Conservation (phyloP, 768 basidiomycete species). For the Pilatotrama ljubarskyi region DNA sequence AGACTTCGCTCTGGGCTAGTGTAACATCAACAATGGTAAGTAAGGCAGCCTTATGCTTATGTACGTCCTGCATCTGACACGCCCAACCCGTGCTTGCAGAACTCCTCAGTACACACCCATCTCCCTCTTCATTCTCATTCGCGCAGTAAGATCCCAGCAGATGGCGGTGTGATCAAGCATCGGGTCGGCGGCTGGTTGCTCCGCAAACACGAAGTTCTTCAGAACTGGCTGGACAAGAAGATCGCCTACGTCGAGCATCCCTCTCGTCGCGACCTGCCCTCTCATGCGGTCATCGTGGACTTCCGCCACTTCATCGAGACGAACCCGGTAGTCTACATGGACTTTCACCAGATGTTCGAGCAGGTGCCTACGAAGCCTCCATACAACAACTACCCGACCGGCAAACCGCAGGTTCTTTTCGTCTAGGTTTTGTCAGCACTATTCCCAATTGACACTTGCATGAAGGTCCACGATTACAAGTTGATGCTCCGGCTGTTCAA, state of each 20-base stretch:
- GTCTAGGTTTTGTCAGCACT: not conserved
- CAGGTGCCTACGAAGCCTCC: slow-evolving; percentile 23
- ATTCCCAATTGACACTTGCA: not conserved
- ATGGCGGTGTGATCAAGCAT: slow-evolving; percentile 1
- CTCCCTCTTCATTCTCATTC: too few species aligned
- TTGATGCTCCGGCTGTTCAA: slow-evolving; percentile 44
- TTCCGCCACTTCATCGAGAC: slow-evolving; percentile 26
- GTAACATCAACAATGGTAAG: too few species aligned
- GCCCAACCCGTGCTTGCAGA: too few species aligned
- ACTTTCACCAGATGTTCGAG: slow-evolving; percentile 39
- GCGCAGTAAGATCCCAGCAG: too few species aligned
- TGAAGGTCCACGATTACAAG: slow-evolving; percentile 43
- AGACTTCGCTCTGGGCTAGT: too few species aligned
- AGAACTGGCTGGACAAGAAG: slow-evolving; percentile 13
- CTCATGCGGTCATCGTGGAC: slow-evolving; percentile 25
- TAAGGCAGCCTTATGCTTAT: too few species aligned
- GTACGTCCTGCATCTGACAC: too few species aligned
- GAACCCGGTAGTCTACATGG: slow-evolving; percentile 36
- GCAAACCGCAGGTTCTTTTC: slow-evolving; percentile 8
- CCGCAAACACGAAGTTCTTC: slow-evolving; percentile 1
- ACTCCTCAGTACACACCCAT: too few species aligned
- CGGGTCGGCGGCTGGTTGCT: slow-evolving; percentile 17
- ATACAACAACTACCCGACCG: slow-evolving; percentile 13
- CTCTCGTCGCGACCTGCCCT: slow-evolving; percentile 4
- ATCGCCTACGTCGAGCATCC: slow-evolving; percentile 13